Percentiles rank a stretch among this genome's conserved stretches.
phyloP scores from a whole-genome alignment of 23 red algal species.

The Gracilaria domingensis region DNA sequence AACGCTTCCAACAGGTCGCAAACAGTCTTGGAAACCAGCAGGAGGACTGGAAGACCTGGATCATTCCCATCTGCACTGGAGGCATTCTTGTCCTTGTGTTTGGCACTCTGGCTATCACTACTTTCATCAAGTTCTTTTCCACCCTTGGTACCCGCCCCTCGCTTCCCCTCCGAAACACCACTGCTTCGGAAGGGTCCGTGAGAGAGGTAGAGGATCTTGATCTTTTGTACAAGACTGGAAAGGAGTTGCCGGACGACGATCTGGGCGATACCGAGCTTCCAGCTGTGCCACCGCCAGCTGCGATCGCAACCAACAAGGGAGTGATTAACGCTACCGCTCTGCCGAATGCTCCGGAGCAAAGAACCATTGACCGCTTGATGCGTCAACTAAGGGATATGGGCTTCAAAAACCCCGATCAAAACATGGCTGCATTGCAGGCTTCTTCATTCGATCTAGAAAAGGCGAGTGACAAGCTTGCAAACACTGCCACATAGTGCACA shows the following conservation, averaged over 20 bases:
- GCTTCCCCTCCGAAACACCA: not conserved
- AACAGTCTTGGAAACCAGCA: constrained; percentile 25
- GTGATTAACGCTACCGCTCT: constrained; percentile 1
- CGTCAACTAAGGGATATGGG: constrained; percentile 42
- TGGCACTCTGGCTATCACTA: constrained; percentile 25
- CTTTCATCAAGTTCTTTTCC: constrained; percentile 27
- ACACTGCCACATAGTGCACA: constrained; percentile 28
- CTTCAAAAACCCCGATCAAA: constrained; percentile 40
- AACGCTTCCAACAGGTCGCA: constrained; percentile 11
- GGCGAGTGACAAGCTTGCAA: constrained; percentile 57
- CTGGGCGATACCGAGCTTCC: not conserved
- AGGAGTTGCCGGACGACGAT: not conserved
- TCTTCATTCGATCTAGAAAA: constrained; percentile 52
- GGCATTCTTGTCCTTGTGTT: constrained; percentile 32
- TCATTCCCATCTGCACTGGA: constrained; percentile 48
- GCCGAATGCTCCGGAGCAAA: constrained; percentile 31
- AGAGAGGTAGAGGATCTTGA: constrained; percentile 42
- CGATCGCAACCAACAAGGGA: not conserved
- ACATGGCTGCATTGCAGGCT: constrained; percentile 59
- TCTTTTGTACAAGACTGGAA: constrained; percentile 7
- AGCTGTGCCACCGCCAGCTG: not conserved
- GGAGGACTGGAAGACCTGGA: constrained; percentile 6
- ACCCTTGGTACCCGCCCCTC: constrained; percentile 10
- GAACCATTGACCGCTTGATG: constrained; percentile 21
- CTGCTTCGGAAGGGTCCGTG: constrained; percentile 1